Evolutionary conservation across 768 basidiomycete species (phyloP), one percentile per base, ranked within the genome.

Genomic region (Albatrellus ellisii): DNA sequence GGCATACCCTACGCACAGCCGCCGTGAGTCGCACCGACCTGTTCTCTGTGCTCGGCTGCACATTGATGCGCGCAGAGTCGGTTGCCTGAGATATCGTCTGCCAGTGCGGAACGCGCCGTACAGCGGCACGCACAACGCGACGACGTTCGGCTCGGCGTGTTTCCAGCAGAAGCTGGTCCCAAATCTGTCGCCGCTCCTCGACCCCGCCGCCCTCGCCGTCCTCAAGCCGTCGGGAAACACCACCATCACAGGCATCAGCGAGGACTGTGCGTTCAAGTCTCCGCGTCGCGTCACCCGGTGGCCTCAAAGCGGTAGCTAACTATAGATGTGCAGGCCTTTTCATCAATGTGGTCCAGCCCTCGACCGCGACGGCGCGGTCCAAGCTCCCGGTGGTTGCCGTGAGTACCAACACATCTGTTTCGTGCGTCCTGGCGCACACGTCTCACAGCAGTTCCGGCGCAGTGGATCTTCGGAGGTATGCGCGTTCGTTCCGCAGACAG

Each of bases 201-300:
- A 41, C n/a, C 38, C 49, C 4, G 34, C 18, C 9, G 36, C 40
- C 22, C 26, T 38, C 3, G 4, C 24, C 8, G 12, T 22, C 20
- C 4, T 39, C 26, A 6, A 26, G 12, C 22, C 10, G 3, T 2
- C 11, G 18, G 35, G 33, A 10, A 17, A 29, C 9, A 25, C 26
- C 31, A 14, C 39, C 9, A 17, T 26, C 10, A 10, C 36, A 2
- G 39, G 26, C 8, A 26, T 46, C 12, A 45, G 41, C 41, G 50
- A 52, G 34, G 47, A 52, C n/a, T 52, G 50, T 48, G 22, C 32
- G 47, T 44, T n/a, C n/a, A n/a, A n/a, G n/a, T n/a, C n/a, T n/a
- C n/a, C n/a, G n/a, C n/a, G n/a, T n/a, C n/a, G n/a, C n/a, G n/a
- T n/a, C n/a, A n/a, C n/a, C 2, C 5, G 5, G 12, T 17, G 8